Conservation (phyloP, 257 asterid species). For the Eustoma russellianum region DNA sequence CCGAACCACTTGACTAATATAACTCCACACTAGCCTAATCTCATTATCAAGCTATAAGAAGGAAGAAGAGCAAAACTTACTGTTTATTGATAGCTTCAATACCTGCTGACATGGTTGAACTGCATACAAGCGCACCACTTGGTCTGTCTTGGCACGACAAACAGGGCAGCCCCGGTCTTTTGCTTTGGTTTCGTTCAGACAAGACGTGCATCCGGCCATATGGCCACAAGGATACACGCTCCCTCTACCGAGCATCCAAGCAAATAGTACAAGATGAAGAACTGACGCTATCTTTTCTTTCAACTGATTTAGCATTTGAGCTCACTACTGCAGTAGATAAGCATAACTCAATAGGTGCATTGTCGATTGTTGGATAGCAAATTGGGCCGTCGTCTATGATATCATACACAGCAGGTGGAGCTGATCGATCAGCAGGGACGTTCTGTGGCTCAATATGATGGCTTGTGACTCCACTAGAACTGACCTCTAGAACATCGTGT, state of each 20-base stretch:
- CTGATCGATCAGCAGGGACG: conserved; percentile 40
- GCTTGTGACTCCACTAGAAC: conserved; percentile 19
- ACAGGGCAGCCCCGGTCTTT: conserved; percentile 94
- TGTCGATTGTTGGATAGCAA: conserved; percentile 64
- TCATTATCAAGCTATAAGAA: too few species aligned
- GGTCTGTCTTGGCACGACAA: conserved; percentile 76
- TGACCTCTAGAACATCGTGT: conserved; percentile 23
- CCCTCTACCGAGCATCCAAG: conserved; percentile 75
- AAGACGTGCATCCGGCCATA: conserved; percentile 90
- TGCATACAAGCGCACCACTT: conserved; percentile 63
- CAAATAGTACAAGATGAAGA: conserved; percentile 67
- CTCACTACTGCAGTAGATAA: conserved; percentile 12
- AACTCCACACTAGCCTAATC: too few species aligned
- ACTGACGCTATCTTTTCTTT: conserved; percentile 17
- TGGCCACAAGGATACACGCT: conserved; percentile 96
- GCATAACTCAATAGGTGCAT: conserved; percentile 29
- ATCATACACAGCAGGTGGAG: conserved; percentile 37
- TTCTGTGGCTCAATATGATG: conserved; percentile 17
- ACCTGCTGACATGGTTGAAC: conserved; percentile 25
- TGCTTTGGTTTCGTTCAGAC: conserved; percentile 60
- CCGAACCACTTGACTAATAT: too few species aligned
- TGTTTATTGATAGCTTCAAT: too few species aligned
- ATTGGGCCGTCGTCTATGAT: conserved; percentile 41
- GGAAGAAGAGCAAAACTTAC: too few species aligned
- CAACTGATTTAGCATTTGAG: conserved; percentile 11